Evolutionary conservation across 1,284 basidiomycete species (phyloP), one percentile per base, ranked within the genome.

Genomic region (Cutaneotrichosporon daszewskae): DNA sequence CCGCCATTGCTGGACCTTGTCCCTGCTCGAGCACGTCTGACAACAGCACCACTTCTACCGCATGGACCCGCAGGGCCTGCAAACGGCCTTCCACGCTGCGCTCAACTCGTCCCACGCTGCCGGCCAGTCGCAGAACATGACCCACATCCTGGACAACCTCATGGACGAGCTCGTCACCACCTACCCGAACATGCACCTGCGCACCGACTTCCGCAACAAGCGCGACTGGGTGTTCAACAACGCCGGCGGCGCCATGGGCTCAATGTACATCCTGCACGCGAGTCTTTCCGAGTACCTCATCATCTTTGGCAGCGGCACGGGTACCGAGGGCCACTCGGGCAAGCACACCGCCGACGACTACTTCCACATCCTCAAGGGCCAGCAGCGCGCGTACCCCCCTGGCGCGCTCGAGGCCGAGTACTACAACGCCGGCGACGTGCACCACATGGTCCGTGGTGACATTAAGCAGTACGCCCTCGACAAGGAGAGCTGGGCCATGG

Each of bases 401-500:
- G 91, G 90, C 20, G 77, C 77, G 3, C 74, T 97, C 27, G 79
- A 82, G 57, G 84, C 80, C 75, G 90, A 96, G 77, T 64, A 80
- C 28, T 98, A 98, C 68, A 72, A 75, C 3, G 75, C 88, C 2
- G 94, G 94, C 5, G 81, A 79, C 43, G 83, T 95, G 9, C 87
- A 98, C 69, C 78, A 85, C 65, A 74, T 98, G 46, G 79, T 76
- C 9, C 76, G 94, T 24, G 90, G 90, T 7, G 76, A 78, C 1
- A 84, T 84, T 42, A 96, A 95, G 76, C 95, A 98, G 72, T 98
- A 98, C 75, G 90, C 89, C 71, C 94, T 97, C 86, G 87, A 88
- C 59, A 81, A 91, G 55, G 87, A 87, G 11, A 92, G 87, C 66
- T 98, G 88, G 72, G 94, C 94, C 3, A 74, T 98, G 54, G 94